Evolutionary conservation across 169 alveolate genomes (phyloP), one percentile per base, ranked within the genome.

Genomic region (Babesia bovis): DNA sequence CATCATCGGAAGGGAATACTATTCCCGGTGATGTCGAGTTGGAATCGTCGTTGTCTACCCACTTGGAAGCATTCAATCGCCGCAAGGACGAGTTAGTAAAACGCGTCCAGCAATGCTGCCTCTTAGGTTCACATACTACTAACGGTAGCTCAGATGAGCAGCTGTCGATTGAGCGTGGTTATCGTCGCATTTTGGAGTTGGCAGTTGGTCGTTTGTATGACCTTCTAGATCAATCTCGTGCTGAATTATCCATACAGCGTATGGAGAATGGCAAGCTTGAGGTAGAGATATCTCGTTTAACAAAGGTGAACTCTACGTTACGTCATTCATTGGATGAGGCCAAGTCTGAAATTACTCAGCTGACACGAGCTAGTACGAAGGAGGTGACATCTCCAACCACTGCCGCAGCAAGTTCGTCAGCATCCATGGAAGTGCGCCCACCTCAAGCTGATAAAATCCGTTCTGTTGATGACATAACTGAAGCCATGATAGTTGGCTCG

Each of bases 401-500:
- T 33, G 15, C 19, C 12, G 6, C 57, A 1, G 33, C 63, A 6
- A 26, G 44, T 3, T 17, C 26, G 4, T 26, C 23, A 44, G 10
- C n/a, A 19, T 5, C 50, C 13, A 4, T 33, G n/a, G 1, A 13
- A 7, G 67, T 26, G 4, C 35, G 41, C 17, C 10, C 9, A n/a
- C 1, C 26, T 3, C 69, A 38, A 3, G 76, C 30, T 7, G 28
- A 51, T 13, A 15, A 38, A 6, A 55, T 77, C 17, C 47, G 51
- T 2, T 25, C 49, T 23, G 35, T 67, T 0, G 85, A 77, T 23
- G 85, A 77, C n/a, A 59, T 77, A 6, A 66, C 85, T 17, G 73
- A 15, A 21, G 85, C 65, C 40, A 42, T 77, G 72, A 66, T 77
- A 2, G 42, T 77, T 6, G 85, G 85, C 49, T 67, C 85, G 10